Base-by-base conservation (phyloP, 495 filamentous ascomycete genomes). In the Podospora pseudoanserina region DNA sequence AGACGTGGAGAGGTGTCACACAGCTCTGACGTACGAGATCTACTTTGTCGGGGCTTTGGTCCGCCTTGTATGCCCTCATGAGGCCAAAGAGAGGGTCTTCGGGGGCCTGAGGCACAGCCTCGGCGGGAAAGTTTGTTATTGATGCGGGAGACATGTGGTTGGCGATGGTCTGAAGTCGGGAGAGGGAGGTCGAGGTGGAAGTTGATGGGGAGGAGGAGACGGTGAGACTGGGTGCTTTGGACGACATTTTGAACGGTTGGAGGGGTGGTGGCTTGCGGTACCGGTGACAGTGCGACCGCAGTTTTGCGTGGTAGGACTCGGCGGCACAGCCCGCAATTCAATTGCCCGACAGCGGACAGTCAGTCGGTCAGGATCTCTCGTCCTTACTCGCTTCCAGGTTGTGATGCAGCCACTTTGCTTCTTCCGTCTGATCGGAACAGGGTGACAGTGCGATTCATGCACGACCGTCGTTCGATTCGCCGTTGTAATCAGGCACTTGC, bases 31-130 rank as follows among this genome's bases (percentile, higher is more conserved):
- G 23, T 73, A 85, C 82, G 71, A 98, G 79, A 84, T 99, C 95
- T 56, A 99, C 90, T 81, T 99, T 99, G 76, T 91, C 88, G 64
- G 90, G 86, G 74, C 87, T 91, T 54, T 86, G 84, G 72, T 99
- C 95, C 58, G 90, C 91, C 72, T 88, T 87, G 83, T 90, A 98
- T 63, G 93, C 93, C 71, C 91, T 88, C 86, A 94, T 92, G 68
- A 99, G 80, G 55, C 95, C 94, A 75, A 99, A 99, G 72, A 99
- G 86, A 68, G 96, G 91, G 80, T 99, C 95, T 76, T 97, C 92
- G 54, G 96, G 93, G 60, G 96, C 95, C 73, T 93, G 88, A 72
- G 94, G 91, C 26, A 99, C 92, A 67, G 84, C 84, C 75, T 92
- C 88, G 65, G 90, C 81, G 54, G 88, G 85, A 80, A 98, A 98